Evolutionary conservation across 495 filamentous ascomycete genomes (phyloP).

Genomic region (Penicillium ucsense): DNA sequence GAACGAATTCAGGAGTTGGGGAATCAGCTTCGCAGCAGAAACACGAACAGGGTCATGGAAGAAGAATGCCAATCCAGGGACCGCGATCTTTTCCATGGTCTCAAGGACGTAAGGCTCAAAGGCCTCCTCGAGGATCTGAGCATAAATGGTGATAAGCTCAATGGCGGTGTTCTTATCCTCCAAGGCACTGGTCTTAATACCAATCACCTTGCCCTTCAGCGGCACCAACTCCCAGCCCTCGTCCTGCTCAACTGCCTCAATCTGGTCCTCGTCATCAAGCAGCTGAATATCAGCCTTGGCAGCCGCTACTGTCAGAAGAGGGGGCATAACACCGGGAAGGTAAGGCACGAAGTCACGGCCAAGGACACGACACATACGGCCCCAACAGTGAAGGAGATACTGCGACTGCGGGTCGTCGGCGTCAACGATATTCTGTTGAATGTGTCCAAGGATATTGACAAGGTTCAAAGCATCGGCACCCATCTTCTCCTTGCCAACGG

Average conservation of each 20-base stretch:
- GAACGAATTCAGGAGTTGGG: slow-evolving; percentile 88
- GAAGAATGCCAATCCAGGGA: slow-evolving; percentile 94
- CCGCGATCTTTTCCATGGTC: slow-evolving; percentile 92
- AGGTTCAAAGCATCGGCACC: slow-evolving; percentile 76
- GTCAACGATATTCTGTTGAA: slow-evolving; percentile 82
- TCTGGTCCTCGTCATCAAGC: slow-evolving; percentile 90
- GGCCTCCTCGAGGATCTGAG: slow-evolving; percentile 80
- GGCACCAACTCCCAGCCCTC: slow-evolving; percentile 98
- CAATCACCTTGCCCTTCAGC: slow-evolving; percentile 92
- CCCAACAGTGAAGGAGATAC: slow-evolving; percentile 98
- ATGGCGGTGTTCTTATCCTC: slow-evolving; percentile 99
- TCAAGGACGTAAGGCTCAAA: slow-evolving; percentile 88
- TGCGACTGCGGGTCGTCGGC: slow-evolving; percentile 93
- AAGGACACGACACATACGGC: slow-evolving; percentile 93
- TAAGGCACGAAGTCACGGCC: slow-evolving; percentile 86
- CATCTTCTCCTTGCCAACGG: slow-evolving; percentile 88
- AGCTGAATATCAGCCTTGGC: slow-evolving; percentile 98
- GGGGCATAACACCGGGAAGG: slow-evolving; percentile 87
- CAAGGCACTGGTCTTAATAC: slow-evolving; percentile 91
- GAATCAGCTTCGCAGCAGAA: slow-evolving; percentile 88
- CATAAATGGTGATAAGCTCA: slow-evolving; percentile 93
- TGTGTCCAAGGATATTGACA: slow-evolving; percentile 74
- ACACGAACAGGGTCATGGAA: slow-evolving; percentile 98
- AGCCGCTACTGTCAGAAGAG: slow-evolving; percentile 78
- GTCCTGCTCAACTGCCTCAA: slow-evolving; percentile 84